Conservation (phyloP, 164 flowering plant species). For the Aristolochia contorta region DNA sequence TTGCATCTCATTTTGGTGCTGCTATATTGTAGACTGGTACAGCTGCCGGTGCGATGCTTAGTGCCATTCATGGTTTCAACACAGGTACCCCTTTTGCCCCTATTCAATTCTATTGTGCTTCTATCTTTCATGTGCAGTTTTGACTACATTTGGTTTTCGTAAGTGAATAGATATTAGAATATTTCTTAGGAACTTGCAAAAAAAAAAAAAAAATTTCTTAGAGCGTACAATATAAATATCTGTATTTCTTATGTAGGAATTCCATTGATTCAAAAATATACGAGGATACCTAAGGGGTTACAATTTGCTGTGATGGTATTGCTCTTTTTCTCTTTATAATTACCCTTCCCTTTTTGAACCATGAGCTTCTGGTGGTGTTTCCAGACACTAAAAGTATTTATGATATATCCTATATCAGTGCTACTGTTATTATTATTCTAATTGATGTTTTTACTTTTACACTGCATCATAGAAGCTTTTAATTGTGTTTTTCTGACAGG, state of each 20-base stretch:
- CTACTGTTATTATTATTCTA: no score
- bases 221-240: background rate
- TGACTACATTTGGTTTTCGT: background rate
- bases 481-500: conserved; percentile 26
- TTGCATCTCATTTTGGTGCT: no score
- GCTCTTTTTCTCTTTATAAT: background rate
- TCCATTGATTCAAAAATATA: conserved; percentile 57
- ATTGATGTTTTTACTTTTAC: no score
- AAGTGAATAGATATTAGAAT: background rate
- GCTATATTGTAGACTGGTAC: conserved; percentile 52
- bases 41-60: conserved; percentile 72
- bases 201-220: no score
- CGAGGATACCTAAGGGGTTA: conserved; percentile 85
- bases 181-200: no score
- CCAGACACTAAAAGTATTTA: no score
- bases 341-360: background rate
- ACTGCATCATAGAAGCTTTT: no score
- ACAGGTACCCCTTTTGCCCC: conserved; percentile 32
- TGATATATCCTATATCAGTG: no score
- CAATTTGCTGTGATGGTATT: conserved; percentile 77
- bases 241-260: conserved; percentile 39
- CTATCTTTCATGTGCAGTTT: background rate
- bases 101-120: background rate
- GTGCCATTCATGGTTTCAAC: conserved; percentile 71
- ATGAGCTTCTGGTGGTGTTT: no score